phyloP scores from a whole-genome alignment of 176 grass and related monocot genomes.

The Lolium perenne region DNA sequence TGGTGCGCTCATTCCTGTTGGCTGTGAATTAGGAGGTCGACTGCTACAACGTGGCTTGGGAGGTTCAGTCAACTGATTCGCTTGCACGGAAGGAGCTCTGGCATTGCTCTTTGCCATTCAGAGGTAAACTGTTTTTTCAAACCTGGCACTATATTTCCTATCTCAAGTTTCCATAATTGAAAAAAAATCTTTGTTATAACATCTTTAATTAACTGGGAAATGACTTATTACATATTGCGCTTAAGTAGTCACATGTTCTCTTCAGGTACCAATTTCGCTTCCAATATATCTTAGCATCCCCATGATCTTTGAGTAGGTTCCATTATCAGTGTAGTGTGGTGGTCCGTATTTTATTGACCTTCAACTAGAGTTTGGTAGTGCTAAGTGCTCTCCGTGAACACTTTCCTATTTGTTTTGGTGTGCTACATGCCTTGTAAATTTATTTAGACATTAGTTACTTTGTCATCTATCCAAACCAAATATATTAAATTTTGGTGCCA shows the following conservation, averaged over 20 bases:
- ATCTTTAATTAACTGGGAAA: neutral
- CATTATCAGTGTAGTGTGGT: neutral
- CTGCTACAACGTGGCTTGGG: too few species aligned
- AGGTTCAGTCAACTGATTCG: too few species aligned
- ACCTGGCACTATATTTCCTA: too few species aligned
- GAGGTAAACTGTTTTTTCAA: too few species aligned
- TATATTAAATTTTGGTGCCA: slow-evolving; percentile 15
- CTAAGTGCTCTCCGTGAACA: neutral
- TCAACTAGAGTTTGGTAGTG: neutral
- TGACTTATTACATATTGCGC: neutral
- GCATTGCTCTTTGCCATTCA: too few species aligned
- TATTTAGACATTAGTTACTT: neutral
- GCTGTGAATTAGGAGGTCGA: too few species aligned
- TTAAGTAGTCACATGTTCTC: neutral
- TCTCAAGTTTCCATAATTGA: too few species aligned
- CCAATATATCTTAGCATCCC: slow-evolving; percentile 10
- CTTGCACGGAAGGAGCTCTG: too few species aligned
- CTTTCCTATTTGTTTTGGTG: neutral
- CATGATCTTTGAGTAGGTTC: neutral
- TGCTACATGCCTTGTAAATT: neutral
- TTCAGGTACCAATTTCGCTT: slow-evolving; percentile 20
- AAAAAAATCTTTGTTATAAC: too few species aligned
- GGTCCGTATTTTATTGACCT: slow-evolving; percentile 6
- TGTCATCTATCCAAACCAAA: slow-evolving; percentile 12
- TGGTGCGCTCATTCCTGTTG: too few species aligned